Evolutionary conservation across 2,329 filamentous ascomycete genomes (phyloP), one percentile per base, ranked within the genome.

Genomic region (Aspergillus tubingensis): DNA sequence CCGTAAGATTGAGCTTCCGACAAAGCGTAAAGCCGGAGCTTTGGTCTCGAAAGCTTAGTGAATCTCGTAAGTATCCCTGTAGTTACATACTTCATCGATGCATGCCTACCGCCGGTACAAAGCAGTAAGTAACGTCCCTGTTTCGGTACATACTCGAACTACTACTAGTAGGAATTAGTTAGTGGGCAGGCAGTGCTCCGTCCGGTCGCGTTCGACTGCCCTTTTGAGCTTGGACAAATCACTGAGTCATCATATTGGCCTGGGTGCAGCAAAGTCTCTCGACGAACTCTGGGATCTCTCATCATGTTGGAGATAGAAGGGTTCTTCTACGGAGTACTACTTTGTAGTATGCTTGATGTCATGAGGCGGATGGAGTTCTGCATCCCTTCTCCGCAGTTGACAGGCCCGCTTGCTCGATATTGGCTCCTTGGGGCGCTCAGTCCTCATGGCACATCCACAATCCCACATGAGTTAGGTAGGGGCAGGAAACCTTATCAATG

Each of bases 371-470:
- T 55, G 54, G 58, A 60, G 51, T 61, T 59, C 59, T 66, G 55
- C 65, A 63, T 54, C 60, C 44, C 52, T 67, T 66, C 65, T 68
- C 66, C 65, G 66, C 66, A 66, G 59, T 68, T 60, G 61, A 67
- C 65, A 63, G 66, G 62, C 64, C 66, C 66, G 66, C 65, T 50
- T 54, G 43, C 60, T 58, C 54, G 62, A 64, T 66, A 61, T 59
- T 65, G 65, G 65, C 59, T 62, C 60, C 57, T 61, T 54, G 53
- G 32, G 53, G 52, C 57, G 61, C 63, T 65, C 59, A 62, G 60
- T 57, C 65, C 63, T 68, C 63, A 66, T 67, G 66, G 65, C 66
- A 67, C 66, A 68, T 68, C 66, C 66, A 68, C 66, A 67, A 65
- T 67, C 60, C 66, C 66, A 68, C 66, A 67, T 62, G 57, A 60